Evolutionary conservation across 2,329 filamentous ascomycete species (phyloP).

Genomic region (Phoma sp.): DNA sequence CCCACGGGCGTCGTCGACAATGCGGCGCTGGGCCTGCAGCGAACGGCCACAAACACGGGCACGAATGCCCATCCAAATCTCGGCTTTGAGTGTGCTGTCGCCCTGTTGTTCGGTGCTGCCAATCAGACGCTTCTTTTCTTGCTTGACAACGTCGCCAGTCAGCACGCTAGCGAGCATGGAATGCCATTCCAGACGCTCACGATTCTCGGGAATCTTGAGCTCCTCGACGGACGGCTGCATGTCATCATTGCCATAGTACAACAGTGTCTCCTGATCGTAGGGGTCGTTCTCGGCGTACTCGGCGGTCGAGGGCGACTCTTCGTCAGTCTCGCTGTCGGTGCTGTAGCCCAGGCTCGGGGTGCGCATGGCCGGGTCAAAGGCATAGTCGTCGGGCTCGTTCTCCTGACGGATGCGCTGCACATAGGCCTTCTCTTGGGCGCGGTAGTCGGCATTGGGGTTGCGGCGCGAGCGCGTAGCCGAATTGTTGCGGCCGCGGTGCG

Average conservation of each 20-base stretch:
- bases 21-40: conserved; percentile 80
- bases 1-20: conserved; percentile 83
- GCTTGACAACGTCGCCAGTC: conserved; percentile 94
- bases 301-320: conserved; percentile 87
- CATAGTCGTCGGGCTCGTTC: conserved; percentile 68
- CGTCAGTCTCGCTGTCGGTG: conserved; percentile 83
- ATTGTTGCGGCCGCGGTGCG: conserved; percentile 60
- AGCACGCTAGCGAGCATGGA: conserved; percentile 95
- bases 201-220: conserved; percentile 82
- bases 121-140: conserved; percentile 95
- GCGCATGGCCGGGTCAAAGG: conserved; percentile 69
- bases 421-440: conserved; percentile 92
- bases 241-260: conserved; percentile 91
- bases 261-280: conserved; percentile 88
- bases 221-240: conserved; percentile 89
- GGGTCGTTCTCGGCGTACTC: conserved; percentile 80
- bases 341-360: conserved; percentile 70
- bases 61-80: conserved; percentile 86
- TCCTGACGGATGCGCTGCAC: conserved; percentile 89
- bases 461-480: conserved; percentile 61
- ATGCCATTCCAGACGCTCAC: conserved; percentile 95
- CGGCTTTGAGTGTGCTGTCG: conserved; percentile 69
- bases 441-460: conserved; percentile 75
- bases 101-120: conserved; percentile 78
- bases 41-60: conserved; percentile 84